A percentile compares a stretch with the other conserved stretches of the same genome.
Evolutionary conservation across 2,329 filamentous ascomycete species (phyloP).

Genomic region (Talaromyces sp.): DNA sequence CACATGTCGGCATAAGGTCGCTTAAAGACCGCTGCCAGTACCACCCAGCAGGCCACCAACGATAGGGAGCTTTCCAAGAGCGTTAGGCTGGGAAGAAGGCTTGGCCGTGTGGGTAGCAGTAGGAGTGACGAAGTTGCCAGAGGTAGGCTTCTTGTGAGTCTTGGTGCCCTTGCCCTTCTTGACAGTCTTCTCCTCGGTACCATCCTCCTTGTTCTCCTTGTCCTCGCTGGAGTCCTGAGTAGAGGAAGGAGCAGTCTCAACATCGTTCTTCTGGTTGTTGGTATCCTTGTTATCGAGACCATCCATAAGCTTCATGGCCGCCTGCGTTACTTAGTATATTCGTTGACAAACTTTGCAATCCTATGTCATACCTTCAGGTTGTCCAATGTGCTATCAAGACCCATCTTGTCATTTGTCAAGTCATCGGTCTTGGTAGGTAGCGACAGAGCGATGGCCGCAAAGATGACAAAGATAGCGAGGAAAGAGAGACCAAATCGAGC

Average conservation of each 20-base stretch:
- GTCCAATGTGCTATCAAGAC: constrained; percentile 14
- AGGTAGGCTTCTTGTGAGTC: constrained; percentile 20
- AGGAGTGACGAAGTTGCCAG: constrained; percentile 26
- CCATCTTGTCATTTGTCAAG: not conserved
- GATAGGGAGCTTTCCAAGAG: constrained; percentile 26
- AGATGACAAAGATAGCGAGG: constrained; percentile 31
- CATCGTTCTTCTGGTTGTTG: constrained; percentile 13
- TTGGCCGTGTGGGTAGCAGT: constrained; percentile 17
- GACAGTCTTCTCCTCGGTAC: constrained; percentile 5
- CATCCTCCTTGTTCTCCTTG: constrained; percentile 4
- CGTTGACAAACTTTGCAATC: no score
- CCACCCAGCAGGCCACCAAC: constrained; percentile 26
- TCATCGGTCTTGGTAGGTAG: constrained; percentile 28
- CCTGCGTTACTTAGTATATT: constrained; percentile 14
- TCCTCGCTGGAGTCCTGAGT: not conserved
- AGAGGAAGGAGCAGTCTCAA: not conserved
- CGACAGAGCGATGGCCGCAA: constrained; percentile 34
- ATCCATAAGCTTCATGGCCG: constrained; percentile 20
- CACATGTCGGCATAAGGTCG: not conserved
- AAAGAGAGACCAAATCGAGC: constrained; percentile 35
- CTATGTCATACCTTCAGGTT: constrained; percentile 21
- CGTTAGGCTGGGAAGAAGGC: constrained; percentile 19
- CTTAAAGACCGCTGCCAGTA: constrained; percentile 18
- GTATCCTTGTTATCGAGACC: constrained; percentile 12
- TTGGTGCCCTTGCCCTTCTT: constrained; percentile 7